phyloP scores from a whole-genome alignment of 768 basidiomycete species.

The Floccularia luteovirens region DNA sequence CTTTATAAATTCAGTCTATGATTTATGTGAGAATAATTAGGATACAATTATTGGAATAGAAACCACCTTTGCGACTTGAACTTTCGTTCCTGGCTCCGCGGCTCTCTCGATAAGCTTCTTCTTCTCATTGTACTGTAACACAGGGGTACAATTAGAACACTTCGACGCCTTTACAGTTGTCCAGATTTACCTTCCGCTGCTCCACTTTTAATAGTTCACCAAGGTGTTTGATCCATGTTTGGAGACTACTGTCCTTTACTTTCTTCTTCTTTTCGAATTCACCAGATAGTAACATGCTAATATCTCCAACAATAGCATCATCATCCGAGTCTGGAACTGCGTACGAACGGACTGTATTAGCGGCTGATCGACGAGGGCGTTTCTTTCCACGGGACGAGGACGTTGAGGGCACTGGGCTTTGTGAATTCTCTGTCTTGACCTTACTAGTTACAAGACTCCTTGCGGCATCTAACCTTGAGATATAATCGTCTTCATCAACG shows the following conservation, averaged over 20 bases:
- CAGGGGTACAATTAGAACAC: neutral
- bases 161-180: neutral
- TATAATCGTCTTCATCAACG: constrained; percentile 62
- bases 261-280: constrained; percentile 26
- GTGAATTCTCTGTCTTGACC: constrained; percentile 34
- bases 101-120: constrained; percentile 48
- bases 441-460: constrained; percentile 12
- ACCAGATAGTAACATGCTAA: constrained; percentile 18
- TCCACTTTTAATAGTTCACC: constrained; percentile 54
- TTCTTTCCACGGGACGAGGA: constrained; percentile 28
- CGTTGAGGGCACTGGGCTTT: constrained; percentile 18
- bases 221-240: constrained; percentile 66
- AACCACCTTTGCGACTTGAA: constrained; percentile 54
- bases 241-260: constrained; percentile 35
- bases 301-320: constrained; percentile 37
- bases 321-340: constrained; percentile 67
- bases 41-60: neutral
- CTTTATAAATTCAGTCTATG: constrained; percentile 64
- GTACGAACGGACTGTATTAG: constrained; percentile 49
- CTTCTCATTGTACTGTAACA: constrained; percentile 50
- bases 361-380: constrained; percentile 53
- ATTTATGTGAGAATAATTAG: neutral
- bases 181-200: constrained; percentile 51
- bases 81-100: constrained; percentile 31
- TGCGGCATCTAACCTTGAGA: constrained; percentile 24